Conservation (phyloP, 2,329 filamentous ascomycete genomes). For the Cytospora leucostoma region DNA sequence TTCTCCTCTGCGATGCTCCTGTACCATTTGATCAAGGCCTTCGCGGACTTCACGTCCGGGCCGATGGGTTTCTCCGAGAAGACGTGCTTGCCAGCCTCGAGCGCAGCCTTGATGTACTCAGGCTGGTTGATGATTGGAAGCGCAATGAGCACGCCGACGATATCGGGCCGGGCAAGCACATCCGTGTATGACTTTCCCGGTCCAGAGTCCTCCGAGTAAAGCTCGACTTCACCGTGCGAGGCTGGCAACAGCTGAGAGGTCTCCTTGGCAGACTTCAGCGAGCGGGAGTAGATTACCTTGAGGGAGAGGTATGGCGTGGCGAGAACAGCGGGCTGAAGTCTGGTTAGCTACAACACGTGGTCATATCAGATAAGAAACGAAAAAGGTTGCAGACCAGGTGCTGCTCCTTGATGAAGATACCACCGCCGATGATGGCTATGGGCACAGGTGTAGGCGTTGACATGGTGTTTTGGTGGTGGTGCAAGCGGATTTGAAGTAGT, state of each 20-base stretch:
- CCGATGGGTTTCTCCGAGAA: constrained; percentile 45
- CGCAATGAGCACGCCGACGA: constrained; percentile 55
- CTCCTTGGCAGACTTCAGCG: constrained; percentile 52
- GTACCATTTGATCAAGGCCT: constrained; percentile 45
- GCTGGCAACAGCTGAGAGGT: constrained; percentile 36
- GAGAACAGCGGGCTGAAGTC: constrained; percentile 25
- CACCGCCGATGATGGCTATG: constrained; percentile 61
- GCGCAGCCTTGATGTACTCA: constrained; percentile 55
- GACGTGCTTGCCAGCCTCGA: constrained; percentile 56
- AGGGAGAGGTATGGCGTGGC: constrained; percentile 45
- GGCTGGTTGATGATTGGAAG: constrained; percentile 62
- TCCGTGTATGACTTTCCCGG: constrained; percentile 47
- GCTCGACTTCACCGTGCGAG: constrained; percentile 38
- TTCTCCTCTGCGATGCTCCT: constrained; percentile 29
- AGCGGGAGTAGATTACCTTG: constrained; percentile 64
- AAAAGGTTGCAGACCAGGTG: constrained; percentile 50
- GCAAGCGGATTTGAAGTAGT: not conserved
- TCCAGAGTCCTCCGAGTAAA: constrained; percentile 58
- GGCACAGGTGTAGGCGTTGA: constrained; percentile 28
- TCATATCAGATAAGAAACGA: not conserved
- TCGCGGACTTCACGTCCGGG: constrained; percentile 39
- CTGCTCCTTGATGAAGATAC: constrained; percentile 62
- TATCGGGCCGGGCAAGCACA: constrained; percentile 52
- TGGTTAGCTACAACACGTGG: constrained; percentile 1
- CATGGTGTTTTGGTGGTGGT: not conserved